Evolutionary conservation across 371 early-diverging fungal species (phyloP).

Genomic region (Umbelopsis sp.): DNA sequence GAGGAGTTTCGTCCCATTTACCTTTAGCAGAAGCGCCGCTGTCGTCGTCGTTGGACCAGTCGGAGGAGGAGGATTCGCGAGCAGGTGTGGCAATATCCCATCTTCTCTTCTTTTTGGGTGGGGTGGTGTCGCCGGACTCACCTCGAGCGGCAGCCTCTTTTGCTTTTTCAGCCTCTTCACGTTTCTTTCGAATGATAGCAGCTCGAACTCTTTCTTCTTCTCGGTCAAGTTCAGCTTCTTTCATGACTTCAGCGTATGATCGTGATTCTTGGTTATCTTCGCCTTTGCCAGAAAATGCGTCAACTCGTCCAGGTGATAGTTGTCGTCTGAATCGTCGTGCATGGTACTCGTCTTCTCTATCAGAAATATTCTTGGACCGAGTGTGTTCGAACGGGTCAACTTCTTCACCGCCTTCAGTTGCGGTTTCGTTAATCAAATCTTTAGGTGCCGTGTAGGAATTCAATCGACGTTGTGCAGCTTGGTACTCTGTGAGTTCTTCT

Average conservation of each 20-base stretch:
- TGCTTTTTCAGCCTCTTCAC: slow-evolving; percentile 57
- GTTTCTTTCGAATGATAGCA: slow-evolving; percentile 76
- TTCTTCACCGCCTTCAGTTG: slow-evolving; percentile 55
- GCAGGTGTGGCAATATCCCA: slow-evolving; percentile 89
- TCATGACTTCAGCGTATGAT: slow-evolving; percentile 87
- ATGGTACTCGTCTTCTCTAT: slow-evolving; percentile 89
- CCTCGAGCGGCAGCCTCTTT: slow-evolving; percentile 31
- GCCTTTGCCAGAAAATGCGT: slow-evolving; percentile 71
- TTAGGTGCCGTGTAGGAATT: slow-evolving; percentile 85
- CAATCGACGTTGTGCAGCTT: slow-evolving; percentile 53
- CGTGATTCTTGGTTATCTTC: slow-evolving; percentile 50
- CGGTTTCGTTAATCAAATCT: slow-evolving; percentile 68
- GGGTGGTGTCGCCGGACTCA: slow-evolving; percentile 26
- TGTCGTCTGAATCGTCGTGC: slow-evolving; percentile 76
- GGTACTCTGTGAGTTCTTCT: slow-evolving; percentile 50
- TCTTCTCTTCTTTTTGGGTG: slow-evolving; percentile 69
- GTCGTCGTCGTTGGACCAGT: slow-evolving; percentile 69
- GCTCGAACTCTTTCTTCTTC: slow-evolving; percentile 73
- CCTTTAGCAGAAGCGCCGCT: slow-evolving; percentile 38
- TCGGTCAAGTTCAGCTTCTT: slow-evolving; percentile 82
- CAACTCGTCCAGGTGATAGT: slow-evolving; percentile 86
- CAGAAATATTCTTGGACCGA: slow-evolving; percentile 67
- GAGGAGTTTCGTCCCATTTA: slow-evolving; percentile 80
- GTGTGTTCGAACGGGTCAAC: slow-evolving; percentile 75
- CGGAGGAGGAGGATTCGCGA: slow-evolving; percentile 47